phyloP scores from a whole-genome alignment of 2,329 filamentous ascomycete genomes.

The Botrytis aclada region DNA sequence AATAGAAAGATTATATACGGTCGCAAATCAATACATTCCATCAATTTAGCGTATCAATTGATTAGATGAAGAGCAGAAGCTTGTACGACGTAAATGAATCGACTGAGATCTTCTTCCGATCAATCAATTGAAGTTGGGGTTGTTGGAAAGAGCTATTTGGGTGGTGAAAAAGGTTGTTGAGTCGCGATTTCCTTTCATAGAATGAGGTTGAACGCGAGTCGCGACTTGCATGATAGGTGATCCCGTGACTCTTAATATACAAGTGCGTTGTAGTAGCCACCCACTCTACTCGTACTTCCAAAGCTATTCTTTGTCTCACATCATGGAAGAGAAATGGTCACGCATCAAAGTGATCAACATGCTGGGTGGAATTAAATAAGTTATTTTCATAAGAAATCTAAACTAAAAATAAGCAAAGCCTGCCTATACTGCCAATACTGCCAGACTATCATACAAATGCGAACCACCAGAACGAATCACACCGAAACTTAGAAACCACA shows the following conservation, averaged over 20 bases:
- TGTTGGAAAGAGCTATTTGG: neutral
- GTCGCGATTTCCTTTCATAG: neutral
- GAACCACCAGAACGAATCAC: conserved; percentile 7
- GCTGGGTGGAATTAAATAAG: neutral
- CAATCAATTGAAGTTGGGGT: neutral
- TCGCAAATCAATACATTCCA: neutral
- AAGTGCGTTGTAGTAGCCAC: neutral
- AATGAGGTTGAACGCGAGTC: neutral
- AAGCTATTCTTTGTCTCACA: neutral
- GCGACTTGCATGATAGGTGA: conserved; percentile 7
- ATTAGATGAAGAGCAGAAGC: neutral
- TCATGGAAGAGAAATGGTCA: neutral
- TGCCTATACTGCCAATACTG: conserved; percentile 11
- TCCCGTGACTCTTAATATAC: neutral
- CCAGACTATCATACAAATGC: conserved; percentile 18
- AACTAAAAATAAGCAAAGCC: conserved; percentile 7
- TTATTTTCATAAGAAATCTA: conserved; percentile 9
- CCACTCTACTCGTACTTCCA: neutral
- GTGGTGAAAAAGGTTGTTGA: neutral
- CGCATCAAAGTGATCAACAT: neutral
- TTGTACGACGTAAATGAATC: neutral
- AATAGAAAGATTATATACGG: neutral
- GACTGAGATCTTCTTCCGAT: neutral
- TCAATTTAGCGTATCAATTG: neutral
- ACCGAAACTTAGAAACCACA: neutral